Base-by-base conservation (phyloP, 805 yeast genomes). In the Nakazawaea ambrosiae region DNA sequence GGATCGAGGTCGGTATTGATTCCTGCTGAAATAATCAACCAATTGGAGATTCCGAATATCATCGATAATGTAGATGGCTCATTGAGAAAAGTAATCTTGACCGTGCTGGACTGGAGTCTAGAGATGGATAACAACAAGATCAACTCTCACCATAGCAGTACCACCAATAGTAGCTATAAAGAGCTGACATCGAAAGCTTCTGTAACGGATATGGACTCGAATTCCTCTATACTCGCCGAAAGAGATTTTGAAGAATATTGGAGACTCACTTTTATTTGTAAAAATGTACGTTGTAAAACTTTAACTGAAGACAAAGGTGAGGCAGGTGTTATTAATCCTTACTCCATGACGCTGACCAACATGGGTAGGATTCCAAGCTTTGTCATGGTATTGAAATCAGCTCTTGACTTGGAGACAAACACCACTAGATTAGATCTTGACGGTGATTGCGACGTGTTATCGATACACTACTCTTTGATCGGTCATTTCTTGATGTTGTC, bases 401-500 rank as follows among this genome's bases (percentile, higher is more conserved):
- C 34, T n/a, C 19, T 25, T 25, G 39, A 34, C 28, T 15, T 18
- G 4, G 23, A 12, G 16, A 34, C 24, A 5, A 5, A 18, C 7
- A 11, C 25, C 15, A 17, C 25, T 5, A 19, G 17, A 9, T 33
- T 38, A 17, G 29, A 16, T 18, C 10, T 38, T 20, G 41, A 38
- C 22, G 33, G 34, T 4, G 34, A 33, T 24, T 38, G 41, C 18
- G 36, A 27, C 14, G 22, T 33, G n/a, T 12, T 27, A 4, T 31
- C 35, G n/a, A 17, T 40, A 11, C 28, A 41, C 5, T 55, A 62
- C 31, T 66, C 72, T 3, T 47, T 66, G 12, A 63, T 65, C 41
- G 58, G 66, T 3, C 66, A 67, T 33, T 75, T 73, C 48, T 54
- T 72, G 16, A 48, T 66, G 0, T 49, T 70, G 3, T 70, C 79